These are phyloP conservation scores for Stereum hirsutum DNA, from an alignment of 1,284 basidiomycete species.

Conservation along the genomic window DNA sequence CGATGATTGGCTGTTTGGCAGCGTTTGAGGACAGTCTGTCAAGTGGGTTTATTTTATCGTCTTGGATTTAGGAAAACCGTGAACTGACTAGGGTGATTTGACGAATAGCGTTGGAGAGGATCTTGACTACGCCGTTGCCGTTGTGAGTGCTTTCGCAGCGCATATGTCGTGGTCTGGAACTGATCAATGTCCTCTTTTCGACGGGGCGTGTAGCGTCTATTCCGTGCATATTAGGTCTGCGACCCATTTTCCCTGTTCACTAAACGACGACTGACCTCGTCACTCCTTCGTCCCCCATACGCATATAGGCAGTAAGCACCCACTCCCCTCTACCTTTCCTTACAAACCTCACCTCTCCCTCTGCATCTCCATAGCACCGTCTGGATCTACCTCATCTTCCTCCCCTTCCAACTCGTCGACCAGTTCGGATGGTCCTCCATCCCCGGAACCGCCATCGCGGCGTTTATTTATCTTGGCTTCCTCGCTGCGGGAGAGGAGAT, in stretches of 20 bases:
- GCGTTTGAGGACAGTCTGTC: conserved; percentile 46
- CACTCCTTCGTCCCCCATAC: no score
- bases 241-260: not conserved
- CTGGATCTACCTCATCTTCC: conserved; percentile 60
- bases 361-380: conserved; percentile 55
- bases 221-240: conserved; percentile 47
- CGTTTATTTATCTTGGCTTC: conserved; percentile 62
- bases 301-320: conserved; percentile 1
- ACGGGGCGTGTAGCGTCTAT: conserved; percentile 48
- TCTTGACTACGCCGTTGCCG: conserved; percentile 54
- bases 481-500: conserved; percentile 59
- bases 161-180: not conserved
- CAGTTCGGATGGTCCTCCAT: conserved; percentile 52
- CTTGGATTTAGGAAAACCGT: not conserved
- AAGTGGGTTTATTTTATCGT: conserved; percentile 23
- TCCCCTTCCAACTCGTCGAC: conserved; percentile 56
- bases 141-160: conserved; percentile 35
- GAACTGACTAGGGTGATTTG: conserved; percentile 1
- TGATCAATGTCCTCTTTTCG: not conserved
- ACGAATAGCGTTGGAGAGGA: conserved; percentile 40
- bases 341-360: no score
- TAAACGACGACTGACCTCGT: not conserved
- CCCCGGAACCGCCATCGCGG: conserved; percentile 46
- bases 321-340: conserved; percentile 5
- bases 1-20: conserved; percentile 37